These are phyloP conservation scores for Leonotis leonurus DNA, from an alignment of 257 asterid species.

Conservation along the genomic window DNA sequence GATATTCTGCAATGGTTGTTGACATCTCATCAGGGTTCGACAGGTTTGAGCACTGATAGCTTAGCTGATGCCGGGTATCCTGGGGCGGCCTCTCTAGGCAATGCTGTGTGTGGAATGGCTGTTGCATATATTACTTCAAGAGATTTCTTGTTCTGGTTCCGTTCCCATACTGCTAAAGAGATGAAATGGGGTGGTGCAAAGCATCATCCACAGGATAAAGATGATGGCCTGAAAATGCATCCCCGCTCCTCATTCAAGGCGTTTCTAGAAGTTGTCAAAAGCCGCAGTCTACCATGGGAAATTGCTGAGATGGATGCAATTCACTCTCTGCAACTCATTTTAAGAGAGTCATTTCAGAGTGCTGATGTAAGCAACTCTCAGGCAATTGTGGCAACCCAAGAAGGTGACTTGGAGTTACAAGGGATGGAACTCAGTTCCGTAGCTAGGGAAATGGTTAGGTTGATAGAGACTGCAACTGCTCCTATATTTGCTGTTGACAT, in stretches of 20 bases:
- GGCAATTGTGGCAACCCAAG: slow-evolving; percentile 40
- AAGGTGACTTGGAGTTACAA: slow-evolving; percentile 36
- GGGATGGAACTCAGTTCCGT: slow-evolving; percentile 46
- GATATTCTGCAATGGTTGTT: slow-evolving; percentile 66
- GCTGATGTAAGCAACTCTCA: slow-evolving; percentile 44
- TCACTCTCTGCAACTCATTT: slow-evolving; percentile 78
- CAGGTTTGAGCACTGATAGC: slow-evolving; percentile 84
- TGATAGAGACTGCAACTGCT: slow-evolving; percentile 55
- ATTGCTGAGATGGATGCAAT: slow-evolving; percentile 88
- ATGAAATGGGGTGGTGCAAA: slow-evolving; percentile 93
- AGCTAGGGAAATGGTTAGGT: slow-evolving; percentile 49
- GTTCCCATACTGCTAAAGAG: slow-evolving; percentile 79
- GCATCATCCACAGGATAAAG: slow-evolving; percentile 81
- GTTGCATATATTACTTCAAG: slow-evolving; percentile 62
- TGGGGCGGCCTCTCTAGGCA: slow-evolving; percentile 63
- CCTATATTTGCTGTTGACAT: slow-evolving; percentile 53
- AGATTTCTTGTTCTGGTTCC: slow-evolving; percentile 80
- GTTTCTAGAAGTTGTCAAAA: slow-evolving; percentile 84
- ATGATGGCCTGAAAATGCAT: slow-evolving; percentile 78
- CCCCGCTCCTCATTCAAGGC: slow-evolving; percentile 90
- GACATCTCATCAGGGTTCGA: slow-evolving; percentile 59
- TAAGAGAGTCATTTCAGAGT: slow-evolving; percentile 62
- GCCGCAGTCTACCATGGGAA: slow-evolving; percentile 90
- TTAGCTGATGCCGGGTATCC: slow-evolving; percentile 80
- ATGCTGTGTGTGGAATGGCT: slow-evolving; percentile 83